A percentile compares a stretch with the other conserved stretches of the same genome.
Evolutionary conservation across 139 green algal species (phyloP).

Genomic region (Gonium pectorale): DNA sequence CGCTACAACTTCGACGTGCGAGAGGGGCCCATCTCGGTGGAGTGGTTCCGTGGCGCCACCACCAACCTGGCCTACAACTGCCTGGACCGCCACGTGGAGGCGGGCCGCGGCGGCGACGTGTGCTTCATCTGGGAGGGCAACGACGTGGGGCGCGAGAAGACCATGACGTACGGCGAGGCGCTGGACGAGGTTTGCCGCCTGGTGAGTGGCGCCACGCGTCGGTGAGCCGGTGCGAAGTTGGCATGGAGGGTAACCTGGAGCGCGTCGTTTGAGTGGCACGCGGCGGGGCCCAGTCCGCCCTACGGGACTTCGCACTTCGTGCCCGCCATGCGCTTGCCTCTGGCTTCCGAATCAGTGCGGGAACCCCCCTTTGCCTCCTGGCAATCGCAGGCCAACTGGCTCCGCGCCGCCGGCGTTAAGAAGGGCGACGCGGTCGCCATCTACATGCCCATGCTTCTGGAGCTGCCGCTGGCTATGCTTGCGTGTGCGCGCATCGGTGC

Average conservation of each 20-base stretch:
- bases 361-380: background rate
- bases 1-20: slow-evolving; percentile 86
- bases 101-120: slow-evolving; percentile 66
- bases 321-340: no score
- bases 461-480: slow-evolving; percentile 94
- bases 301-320: no score
- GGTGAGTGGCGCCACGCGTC: no score
- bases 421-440: slow-evolving; percentile 90
- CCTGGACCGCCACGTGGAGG: slow-evolving; percentile 80
- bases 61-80: slow-evolving; percentile 93
- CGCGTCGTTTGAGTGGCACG: no score
- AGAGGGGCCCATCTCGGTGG: slow-evolving; percentile 77
- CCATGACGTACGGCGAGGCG: slow-evolving; percentile 85
- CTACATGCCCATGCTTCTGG: slow-evolving; percentile 97
- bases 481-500: slow-evolving; percentile 95
- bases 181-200: slow-evolving; percentile 77
- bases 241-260: no score
- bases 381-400: slow-evolving; percentile 83
- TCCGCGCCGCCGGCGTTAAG: slow-evolving; percentile 84
- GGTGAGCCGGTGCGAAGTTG: no score
- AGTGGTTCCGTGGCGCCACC: slow-evolving; percentile 84
- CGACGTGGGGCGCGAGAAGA: slow-evolving; percentile 67
- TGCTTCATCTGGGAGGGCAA: slow-evolving; percentile 93
- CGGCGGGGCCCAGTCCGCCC: no score
- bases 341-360: background rate